phyloP scores from a whole-genome alignment of 768 basidiomycete genomes.

The Lactarius deliciosus region DNA sequence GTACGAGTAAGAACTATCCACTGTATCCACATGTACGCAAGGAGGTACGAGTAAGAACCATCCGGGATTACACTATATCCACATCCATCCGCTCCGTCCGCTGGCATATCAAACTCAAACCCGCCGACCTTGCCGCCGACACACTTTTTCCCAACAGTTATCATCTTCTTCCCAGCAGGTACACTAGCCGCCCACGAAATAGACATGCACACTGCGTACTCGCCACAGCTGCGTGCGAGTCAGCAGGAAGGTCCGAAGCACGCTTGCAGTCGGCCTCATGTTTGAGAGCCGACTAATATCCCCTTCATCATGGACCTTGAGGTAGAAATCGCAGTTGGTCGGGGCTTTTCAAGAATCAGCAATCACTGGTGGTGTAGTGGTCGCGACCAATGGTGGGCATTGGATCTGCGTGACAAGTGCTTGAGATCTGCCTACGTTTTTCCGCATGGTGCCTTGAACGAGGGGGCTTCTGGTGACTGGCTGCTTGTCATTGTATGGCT shows the following conservation, averaged over 20 bases:
- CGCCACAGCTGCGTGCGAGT: constrained; percentile 36
- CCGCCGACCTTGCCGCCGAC: constrained; percentile 49
- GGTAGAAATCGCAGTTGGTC: background rate
- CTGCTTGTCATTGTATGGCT: constrained; percentile 48
- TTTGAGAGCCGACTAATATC: background rate
- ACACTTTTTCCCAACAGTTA: constrained; percentile 52
- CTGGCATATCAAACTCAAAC: constrained; percentile 46
- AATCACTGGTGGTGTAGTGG: constrained; percentile 4
- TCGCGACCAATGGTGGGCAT: background rate
- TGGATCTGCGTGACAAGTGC: constrained; percentile 4
- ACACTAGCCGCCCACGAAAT: constrained; percentile 56
- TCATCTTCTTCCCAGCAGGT: constrained; percentile 51
- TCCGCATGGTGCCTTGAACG: background rate
- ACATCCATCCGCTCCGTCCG: background rate
- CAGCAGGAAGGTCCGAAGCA: background rate
- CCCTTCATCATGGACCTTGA: constrained; percentile 6
- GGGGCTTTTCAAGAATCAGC: background rate
- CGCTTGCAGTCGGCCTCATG: background rate
- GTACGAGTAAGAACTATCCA: background rate
- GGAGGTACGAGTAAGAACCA: background rate
- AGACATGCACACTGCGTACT: constrained; percentile 74
- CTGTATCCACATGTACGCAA: background rate
- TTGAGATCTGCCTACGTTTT: background rate
- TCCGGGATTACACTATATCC: background rate
- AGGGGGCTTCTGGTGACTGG: background rate